A percentile compares a stretch with the other conserved stretches of the same genome.
phyloP scores from a whole-genome alignment of 306 rosid species.

The Vicia faba region DNA sequence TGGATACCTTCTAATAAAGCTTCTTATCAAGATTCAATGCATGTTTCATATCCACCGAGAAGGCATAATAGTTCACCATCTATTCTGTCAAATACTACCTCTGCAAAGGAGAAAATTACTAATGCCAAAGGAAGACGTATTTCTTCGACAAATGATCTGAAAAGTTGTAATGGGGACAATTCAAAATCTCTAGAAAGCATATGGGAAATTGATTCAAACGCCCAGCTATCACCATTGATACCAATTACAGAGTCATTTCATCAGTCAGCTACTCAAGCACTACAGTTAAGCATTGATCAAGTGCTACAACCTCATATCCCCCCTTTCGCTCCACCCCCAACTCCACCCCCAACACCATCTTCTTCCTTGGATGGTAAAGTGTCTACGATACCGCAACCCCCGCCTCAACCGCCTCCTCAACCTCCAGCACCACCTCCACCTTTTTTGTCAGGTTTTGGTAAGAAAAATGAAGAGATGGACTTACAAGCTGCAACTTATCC shows the following conservation, averaged over 20 bases:
- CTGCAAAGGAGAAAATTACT: conserved; percentile 49
- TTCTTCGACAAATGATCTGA: conserved; percentile 47
- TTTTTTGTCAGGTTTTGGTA: conserved; percentile 12
- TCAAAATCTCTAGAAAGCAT: conserved; percentile 49
- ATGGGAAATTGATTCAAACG: conserved; percentile 44
- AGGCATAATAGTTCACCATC: conserved; percentile 59
- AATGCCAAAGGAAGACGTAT: conserved; percentile 51
- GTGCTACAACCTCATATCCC: conserved; percentile 38
- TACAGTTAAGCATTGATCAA: conserved; percentile 33
- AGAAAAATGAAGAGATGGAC: conserved; percentile 26
- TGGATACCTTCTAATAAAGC: conserved; percentile 79
- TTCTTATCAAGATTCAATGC: conserved; percentile 62
- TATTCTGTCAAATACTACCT: conserved; percentile 40
- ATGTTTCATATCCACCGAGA: conserved; percentile 67
- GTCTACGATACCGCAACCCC: conserved; percentile 34
- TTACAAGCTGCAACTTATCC: conserved; percentile 28
- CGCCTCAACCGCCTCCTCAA: conserved; percentile 27
- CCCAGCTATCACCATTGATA: conserved; percentile 37
- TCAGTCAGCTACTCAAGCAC: conserved; percentile 34
- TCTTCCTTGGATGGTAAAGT: conserved; percentile 19
- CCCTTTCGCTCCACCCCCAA: conserved; percentile 20
- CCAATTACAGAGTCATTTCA: conserved; percentile 43
- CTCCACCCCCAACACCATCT: conserved; percentile 25
- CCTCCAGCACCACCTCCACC: conserved; percentile 27
- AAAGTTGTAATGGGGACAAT: conserved; percentile 42